Base-by-base conservation (phyloP, 306 rosid genomes). In the Albizia julibrissin region DNA sequence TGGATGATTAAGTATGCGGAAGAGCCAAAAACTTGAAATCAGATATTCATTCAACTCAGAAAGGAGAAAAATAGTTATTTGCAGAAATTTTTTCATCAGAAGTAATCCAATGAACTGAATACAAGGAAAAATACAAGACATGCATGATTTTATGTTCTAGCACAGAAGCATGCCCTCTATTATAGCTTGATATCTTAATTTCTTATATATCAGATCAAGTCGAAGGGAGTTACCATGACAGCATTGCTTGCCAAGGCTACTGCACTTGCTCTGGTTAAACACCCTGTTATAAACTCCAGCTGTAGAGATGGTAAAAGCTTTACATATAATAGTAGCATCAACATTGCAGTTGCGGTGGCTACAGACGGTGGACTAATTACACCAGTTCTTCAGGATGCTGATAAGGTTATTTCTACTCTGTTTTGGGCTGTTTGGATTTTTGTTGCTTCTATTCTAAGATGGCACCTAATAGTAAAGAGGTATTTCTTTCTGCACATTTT, bases 181-280 rank as follows among this genome's bases (percentile, higher is more conserved):
- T 71, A 27, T 82, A 31, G 66, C 70, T 74, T 39, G 50, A 34
- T 11, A 50, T 67, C 56, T 67, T 8, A 52, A 75, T 76, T 79
- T 64, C 74, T 15, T 77, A 24, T 67, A 74, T 82, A 43, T 54
- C 81, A 93, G 99, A 90, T 96, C 81, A 96, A 96, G 87, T 84
- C 92, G 22, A 96, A 96, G 90, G 99, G 99, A 85, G 99, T 96
- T 80, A 96, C 99, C 59, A 96, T 96, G 99, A 93, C 98, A 27
- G 97, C 99, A 58, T 89, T 96, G 90, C 98, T 96, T 84, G 99
- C 98, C 44, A 96, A 96, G 92, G 98, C 98, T 8, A 90, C 99
- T 11, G 99, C 98, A 72, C 94, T 95, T 29, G 98, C 99, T 0
- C 82, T 95, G 83, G 93, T 78, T 84, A 81, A 92, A 81, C 99